phyloP scores from a whole-genome alignment of 257 asterid genomes.

The Nicotiana paniculata region DNA sequence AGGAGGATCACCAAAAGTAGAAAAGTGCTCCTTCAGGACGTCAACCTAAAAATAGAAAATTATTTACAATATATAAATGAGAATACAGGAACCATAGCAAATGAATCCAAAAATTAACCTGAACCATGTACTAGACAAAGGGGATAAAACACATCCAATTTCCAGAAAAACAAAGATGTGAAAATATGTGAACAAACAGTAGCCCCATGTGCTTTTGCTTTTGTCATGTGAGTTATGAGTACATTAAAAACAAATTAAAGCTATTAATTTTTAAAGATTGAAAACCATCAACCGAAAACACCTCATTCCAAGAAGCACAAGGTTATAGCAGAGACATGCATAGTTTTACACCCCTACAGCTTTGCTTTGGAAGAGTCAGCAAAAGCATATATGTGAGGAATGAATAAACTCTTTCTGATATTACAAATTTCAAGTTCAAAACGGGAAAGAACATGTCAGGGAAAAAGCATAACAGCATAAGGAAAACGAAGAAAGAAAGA shows the following conservation, averaged over 20 bases:
- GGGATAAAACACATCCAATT: not conserved
- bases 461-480: not conserved
- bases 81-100: not conserved
- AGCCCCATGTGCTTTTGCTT: not conserved
- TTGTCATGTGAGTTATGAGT: not conserved
- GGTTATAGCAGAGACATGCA: not conserved
- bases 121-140: not conserved
- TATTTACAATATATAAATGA: not conserved
- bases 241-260: not conserved
- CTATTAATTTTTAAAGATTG: not conserved
- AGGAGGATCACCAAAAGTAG: slow-evolving; percentile 62
- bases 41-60: slow-evolving; percentile 41
- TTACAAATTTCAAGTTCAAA: not conserved
- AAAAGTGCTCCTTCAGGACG: slow-evolving; percentile 76
- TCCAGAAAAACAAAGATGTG: not conserved
- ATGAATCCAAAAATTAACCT: not conserved
- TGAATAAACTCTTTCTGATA: not conserved
- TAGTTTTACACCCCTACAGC: not conserved
- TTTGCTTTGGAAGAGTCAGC: not conserved
- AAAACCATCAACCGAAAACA: not conserved
- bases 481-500: not conserved
- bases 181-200: not conserved
- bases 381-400: not conserved
- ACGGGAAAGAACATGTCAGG: not conserved
- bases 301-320: not conserved